Base-by-base conservation (phyloP, 2,329 filamentous ascomycete species). In the Colletotrichum sp. region DNA sequence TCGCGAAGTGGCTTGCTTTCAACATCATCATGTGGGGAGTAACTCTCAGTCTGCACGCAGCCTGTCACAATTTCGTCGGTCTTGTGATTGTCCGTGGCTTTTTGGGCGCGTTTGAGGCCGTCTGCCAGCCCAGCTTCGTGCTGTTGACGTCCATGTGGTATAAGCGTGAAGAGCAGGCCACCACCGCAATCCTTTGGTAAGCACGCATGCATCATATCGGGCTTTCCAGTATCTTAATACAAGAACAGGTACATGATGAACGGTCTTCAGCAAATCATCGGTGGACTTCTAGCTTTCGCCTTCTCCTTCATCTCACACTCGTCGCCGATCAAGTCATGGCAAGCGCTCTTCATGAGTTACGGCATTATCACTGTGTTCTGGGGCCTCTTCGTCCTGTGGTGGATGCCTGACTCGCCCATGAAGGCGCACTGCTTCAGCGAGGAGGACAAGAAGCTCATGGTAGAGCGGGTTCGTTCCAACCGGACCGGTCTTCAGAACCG, bases 331-430 rank as follows among this genome's bases (percentile, higher is more conserved):
- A 80, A 80, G 16, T 84, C 83, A 10, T 87, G 86, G 85, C 86
- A 87, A 67, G 83, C 86, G 5, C 80, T 87, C 6, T 88, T 88
- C 76, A 80, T 88, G 8, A 81, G 86, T 8, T 83, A 87, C 10
- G 87, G 87, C 1, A 77, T 82, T 5, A 76, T 82, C 2, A 88
- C 84, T 4, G 81, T 80, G 10, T 74, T 80, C 6, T 85, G 81
- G 81, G 84, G 83, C 18, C 66, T 82, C 26, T 81, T 86, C 16
- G 82, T 87, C 66, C 81, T 82, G 12, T 82, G 82, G 77, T 85
- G 82, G 78, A 83, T 92, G 24, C 89, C 89, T 0, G 88, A 91
- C 78, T 87, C 85, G 57, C 89, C 90, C 0, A 85, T 87, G 67
- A 89, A 87, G 69, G 89, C 89, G 5, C 86, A 85, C 30, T 91